Evolutionary conservation across 441 rosid species (phyloP), one percentile per base, ranked within the genome.

Genomic region (Croton laevigatus): DNA sequence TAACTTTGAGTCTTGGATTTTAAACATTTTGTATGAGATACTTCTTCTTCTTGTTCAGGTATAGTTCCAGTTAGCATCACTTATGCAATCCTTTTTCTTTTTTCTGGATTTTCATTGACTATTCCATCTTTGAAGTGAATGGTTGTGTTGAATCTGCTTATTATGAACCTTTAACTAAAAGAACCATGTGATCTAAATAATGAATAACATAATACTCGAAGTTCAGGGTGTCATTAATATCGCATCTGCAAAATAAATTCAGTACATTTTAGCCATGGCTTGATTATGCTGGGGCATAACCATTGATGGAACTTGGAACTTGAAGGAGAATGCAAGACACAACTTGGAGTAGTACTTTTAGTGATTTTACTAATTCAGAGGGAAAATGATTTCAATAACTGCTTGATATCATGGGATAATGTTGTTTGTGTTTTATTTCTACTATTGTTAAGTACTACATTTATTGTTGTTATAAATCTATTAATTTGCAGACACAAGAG

Each of bases 41-140:
- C 98, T 96, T 76, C 92, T 96, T 69, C 88, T 91, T 82, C 97
- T 96, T 65, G 97, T 96, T 82, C 99, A 93, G 98, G 98, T 96
- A 82, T 68, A 53, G 55, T 61, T 59, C 48, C 46, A 3, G 62
- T 27, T 34, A 45, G 36, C 62, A 71, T 38, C 46, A 65, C 52
- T 62, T 49, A 27, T 53, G 34, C 49, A 64, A 59, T 14, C 44
- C 57, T 53, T 40, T 37, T 22, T 53, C 32, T 27, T 22, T 45
- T 17, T 42, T 19, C 12, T 54, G 68, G 62, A 32, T 60, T 16
- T 62, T 11, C 23, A 16, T 53, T 8, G 22, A 16, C 52, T 59
- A 5, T 58, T 45, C 8, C 34, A 10, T 20, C 20, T 8, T 73
- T 62, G 44, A 40, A 40, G 8, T 37, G 44, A 9, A 10, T 27